These are phyloP conservation scores for Colletotrichum sp. DNA, from an alignment of 2,329 filamentous ascomycete species.

Conservation along the genomic window DNA sequence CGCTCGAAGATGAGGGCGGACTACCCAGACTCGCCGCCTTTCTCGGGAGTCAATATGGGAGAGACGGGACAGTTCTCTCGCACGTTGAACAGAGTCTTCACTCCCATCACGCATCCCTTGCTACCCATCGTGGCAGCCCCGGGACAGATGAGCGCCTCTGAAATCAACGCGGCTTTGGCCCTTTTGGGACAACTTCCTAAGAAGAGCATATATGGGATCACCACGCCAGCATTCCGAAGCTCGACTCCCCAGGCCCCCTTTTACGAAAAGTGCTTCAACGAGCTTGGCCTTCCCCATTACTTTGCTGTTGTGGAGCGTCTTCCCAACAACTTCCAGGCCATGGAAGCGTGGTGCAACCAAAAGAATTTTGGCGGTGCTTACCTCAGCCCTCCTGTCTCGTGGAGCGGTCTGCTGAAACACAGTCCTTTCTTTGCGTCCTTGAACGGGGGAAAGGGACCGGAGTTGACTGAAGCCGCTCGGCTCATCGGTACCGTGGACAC, in stretches of 20 bases:
- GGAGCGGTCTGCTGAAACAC: conserved; percentile 63
- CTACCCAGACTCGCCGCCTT: conserved; percentile 71
- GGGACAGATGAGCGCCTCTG: conserved; percentile 83
- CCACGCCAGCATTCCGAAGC: conserved; percentile 67
- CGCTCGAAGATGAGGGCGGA: conserved; percentile 75
- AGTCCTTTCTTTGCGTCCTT: conserved; percentile 56
- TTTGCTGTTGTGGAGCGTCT: conserved; percentile 78
- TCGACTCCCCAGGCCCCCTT: conserved; percentile 79
- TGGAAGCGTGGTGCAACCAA: conserved; percentile 76
- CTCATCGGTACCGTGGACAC: conserved; percentile 85
- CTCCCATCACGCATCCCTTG: conserved; percentile 85
- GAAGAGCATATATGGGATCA: conserved; percentile 82
- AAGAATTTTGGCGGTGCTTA: conserved; percentile 83
- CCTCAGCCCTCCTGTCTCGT: conserved; percentile 73
- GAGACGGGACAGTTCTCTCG: conserved; percentile 85
- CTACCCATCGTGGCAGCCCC: conserved; percentile 85
- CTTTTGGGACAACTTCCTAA: conserved; percentile 82
- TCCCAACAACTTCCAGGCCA: conserved; percentile 65
- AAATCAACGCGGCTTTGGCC: conserved; percentile 81
- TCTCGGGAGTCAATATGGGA: conserved; percentile 89
- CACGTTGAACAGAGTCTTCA: conserved; percentile 85
- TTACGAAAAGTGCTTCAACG: conserved; percentile 84
- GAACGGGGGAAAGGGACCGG: conserved; percentile 56
- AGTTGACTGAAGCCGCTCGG: conserved; percentile 76
- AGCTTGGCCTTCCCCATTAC: conserved; percentile 84